These are phyloP conservation scores for Malassezia japonica DNA, from an alignment of 1,284 basidiomycete species.

Conservation along the genomic window DNA sequence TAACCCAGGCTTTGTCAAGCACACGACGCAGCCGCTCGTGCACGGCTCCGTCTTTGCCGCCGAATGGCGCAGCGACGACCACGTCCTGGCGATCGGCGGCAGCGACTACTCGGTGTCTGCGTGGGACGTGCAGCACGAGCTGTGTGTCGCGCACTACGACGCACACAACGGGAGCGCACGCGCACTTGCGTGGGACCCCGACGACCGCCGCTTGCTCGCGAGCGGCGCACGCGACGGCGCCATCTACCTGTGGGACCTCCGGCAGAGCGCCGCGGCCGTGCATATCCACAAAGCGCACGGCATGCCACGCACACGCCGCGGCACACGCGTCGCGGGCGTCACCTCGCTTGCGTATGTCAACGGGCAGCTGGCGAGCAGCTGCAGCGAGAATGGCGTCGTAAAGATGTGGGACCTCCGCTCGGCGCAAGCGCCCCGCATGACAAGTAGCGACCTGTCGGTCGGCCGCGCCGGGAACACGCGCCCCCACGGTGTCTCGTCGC, in stretches of 20 bases:
- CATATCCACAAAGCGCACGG: conserved; percentile 34
- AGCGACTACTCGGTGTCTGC: conserved; percentile 36
- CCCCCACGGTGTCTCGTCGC: conserved; percentile 38
- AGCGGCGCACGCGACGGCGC: conserved; percentile 41
- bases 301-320: conserved; percentile 7
- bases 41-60: conserved; percentile 34
- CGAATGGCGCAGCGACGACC: conserved; percentile 38
- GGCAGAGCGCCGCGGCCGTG: conserved; percentile 22
- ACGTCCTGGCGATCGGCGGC: conserved; percentile 28
- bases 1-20: conserved; percentile 18
- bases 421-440: neutral
- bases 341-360: conserved; percentile 32
- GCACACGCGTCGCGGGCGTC: conserved; percentile 20
- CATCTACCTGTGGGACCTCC: conserved; percentile 37
- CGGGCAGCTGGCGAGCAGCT: conserved; percentile 28
- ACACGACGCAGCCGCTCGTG: conserved; percentile 3
- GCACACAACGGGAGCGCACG: conserved; percentile 33
- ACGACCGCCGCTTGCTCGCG: conserved; percentile 27
- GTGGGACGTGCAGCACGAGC: conserved; percentile 35
- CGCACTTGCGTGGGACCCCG: conserved; percentile 38
- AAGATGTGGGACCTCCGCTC: conserved; percentile 42
- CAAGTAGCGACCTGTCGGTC: conserved; percentile 21
- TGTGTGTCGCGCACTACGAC: conserved; percentile 22
- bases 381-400: conserved; percentile 35
- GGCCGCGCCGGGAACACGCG: conserved; percentile 18